phyloP scores from a whole-genome alignment of 179 eudicot genomes.

The Pouteria campechiana region DNA sequence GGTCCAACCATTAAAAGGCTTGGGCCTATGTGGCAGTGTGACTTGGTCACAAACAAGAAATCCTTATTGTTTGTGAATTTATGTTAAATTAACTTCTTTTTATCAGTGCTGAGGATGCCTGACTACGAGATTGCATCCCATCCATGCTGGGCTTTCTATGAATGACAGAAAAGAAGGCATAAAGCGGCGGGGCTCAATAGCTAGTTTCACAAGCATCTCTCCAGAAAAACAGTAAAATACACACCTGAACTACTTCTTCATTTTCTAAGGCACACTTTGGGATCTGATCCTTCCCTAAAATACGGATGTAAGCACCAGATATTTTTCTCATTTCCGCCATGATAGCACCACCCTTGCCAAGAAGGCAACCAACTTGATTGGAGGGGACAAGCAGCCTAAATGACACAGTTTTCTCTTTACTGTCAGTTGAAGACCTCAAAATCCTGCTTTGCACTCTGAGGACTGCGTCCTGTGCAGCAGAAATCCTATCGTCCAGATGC shows the following conservation, averaged over 20 bases:
- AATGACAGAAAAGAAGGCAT: too few species aligned
- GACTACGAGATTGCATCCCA: too few species aligned
- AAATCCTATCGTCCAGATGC: conserved; percentile 86
- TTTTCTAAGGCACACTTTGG: conserved; percentile 63
- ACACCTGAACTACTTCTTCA: conserved; percentile 93
- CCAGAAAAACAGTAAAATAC: background rate
- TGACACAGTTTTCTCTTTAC: conserved; percentile 42
- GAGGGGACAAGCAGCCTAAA: conserved; percentile 77
- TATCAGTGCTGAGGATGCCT: too few species aligned
- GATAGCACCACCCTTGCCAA: conserved; percentile 88
- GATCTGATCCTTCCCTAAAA: conserved; percentile 71
- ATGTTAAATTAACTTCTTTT: too few species aligned
- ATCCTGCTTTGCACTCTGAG: conserved; percentile 72
- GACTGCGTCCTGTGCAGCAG: conserved; percentile 77
- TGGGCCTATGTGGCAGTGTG: too few species aligned
- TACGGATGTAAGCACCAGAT: conserved; percentile 82
- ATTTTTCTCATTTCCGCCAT: conserved; percentile 87
- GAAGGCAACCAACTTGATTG: conserved; percentile 90
- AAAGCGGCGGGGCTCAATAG: too few species aligned
- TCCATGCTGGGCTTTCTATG: too few species aligned
- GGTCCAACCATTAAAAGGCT: too few species aligned
- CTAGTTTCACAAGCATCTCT: too few species aligned
- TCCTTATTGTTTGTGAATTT: too few species aligned
- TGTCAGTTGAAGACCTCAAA: conserved; percentile 54
- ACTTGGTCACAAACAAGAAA: too few species aligned